Evolutionary conservation across 768 basidiomycete species (phyloP), one percentile per base, ranked within the genome.

Genomic region (Sarcodon sp.): DNA sequence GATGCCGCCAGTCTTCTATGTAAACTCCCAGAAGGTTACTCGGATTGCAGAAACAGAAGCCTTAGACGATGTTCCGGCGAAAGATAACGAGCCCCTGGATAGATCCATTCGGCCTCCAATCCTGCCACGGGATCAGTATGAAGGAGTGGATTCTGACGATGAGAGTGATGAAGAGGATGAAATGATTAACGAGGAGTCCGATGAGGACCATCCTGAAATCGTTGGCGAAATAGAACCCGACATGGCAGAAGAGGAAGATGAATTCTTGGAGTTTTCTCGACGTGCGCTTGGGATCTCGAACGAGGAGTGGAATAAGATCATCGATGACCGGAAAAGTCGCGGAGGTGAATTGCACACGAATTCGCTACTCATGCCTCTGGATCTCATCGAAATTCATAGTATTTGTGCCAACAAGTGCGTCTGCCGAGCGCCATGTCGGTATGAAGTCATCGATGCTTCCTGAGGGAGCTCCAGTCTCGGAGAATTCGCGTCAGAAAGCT

Each of bases 241-340:
- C 54, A 94, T 98, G 90, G 77, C 71, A 1, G 83, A 88, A 55
- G 96, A 99, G 64, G 78, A 89, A 64, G 90, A 87, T 55, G 94
- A 96, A 55, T 99, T 98, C 54, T 66, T 99, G 32, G 86, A 90
- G 64, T 99, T 99, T 63, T 87, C 96, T 10, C 79, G 90, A 43
- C 88, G 97, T 56, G 79, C 87, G 4, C 67, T 98, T 34, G 96
- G 96, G 1, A 85, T 99, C 52, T 76, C 72, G 38, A 83, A 92
- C 53, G 79, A 79, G n/a, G 83, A 90, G 61, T 98, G 93, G 89
- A 65, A 72, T 12, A 76, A 79, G n/a, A 98, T 99, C 44, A 55
- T 98, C 31, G 69, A 71, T 48, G 88, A 93, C 52, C 72, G 96
- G 32, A 70, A 75, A 59, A 71, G 70, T 27, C 71, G 89, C 52